A percentile compares a stretch with the other conserved stretches of the same genome.
phyloP scores from a whole-genome alignment of 345 rosid genomes.

The Arabidopsis suecica region DNA sequence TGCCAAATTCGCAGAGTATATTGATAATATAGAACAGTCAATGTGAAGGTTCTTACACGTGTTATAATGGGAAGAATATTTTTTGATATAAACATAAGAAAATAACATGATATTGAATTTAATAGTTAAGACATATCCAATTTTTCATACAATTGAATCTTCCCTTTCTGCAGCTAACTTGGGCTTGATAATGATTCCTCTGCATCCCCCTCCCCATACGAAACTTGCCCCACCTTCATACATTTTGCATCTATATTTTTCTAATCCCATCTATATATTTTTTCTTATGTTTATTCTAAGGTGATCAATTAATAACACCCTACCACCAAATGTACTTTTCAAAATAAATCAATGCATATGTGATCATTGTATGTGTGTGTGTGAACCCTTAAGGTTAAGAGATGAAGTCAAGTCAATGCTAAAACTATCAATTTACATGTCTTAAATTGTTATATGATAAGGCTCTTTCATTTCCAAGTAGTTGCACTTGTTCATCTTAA shows the following conservation, averaged over 20 bases:
- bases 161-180: conserved; percentile 14
- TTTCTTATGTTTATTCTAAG: conserved; percentile 14
- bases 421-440: not conserved
- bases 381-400: conserved; percentile 7
- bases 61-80: conserved; percentile 23
- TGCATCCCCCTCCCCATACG: conserved; percentile 24
- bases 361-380: conserved; percentile 14
- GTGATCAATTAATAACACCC: conserved; percentile 21
- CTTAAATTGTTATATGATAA: not conserved
- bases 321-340: not conserved
- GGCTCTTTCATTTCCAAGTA: too few species aligned
- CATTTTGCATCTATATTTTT: conserved; percentile 23
- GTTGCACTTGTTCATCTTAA: not conserved
- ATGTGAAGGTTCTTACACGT: conserved; percentile 30
- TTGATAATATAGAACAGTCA: conserved; percentile 10
- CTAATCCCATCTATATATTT: not conserved
- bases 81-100: not conserved
- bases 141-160: conserved; percentile 36
- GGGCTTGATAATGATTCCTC: conserved; percentile 18
- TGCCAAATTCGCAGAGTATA: conserved; percentile 10
- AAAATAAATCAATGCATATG: not conserved
- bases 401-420: not conserved
- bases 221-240: conserved; percentile 23
- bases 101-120: not conserved
- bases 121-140: conserved; percentile 27